Evolutionary conservation across 2,329 filamentous ascomycete genomes (phyloP), one percentile per base, ranked within the genome.

Genomic region (Colletotrichum camelliae): DNA sequence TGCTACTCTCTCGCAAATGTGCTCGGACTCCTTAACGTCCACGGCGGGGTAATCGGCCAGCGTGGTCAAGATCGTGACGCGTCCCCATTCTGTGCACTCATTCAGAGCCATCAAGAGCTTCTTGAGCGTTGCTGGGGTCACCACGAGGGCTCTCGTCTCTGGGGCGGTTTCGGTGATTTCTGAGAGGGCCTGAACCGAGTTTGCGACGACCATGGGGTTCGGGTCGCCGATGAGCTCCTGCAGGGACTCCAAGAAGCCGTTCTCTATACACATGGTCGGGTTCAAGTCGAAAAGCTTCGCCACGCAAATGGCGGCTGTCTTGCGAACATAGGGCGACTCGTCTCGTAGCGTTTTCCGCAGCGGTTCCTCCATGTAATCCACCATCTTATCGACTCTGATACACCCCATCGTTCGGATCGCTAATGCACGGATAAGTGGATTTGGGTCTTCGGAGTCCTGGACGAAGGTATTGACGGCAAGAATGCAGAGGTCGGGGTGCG

Each of bases 361-460:
- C 16, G 97, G 97, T 82, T 99, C 97, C 85, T 98, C 97, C 96
- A 99, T 98, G 85, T 99, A 99, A 84, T 99, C 97, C 79, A 98
- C 95, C 95, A 99, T 99, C 86, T 99, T 99, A 80, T 98, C 97
- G 72, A 99, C 97, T 72, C 97, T 90, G 81, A 99, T 98, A 83
- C 97, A 98, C 55, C 97, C 97, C 97, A 99, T 99, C 39, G 97
- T 99, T 81, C 97, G 92, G 84, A 99, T 98, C 71, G 97, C 97
- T 67, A 99, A 90, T 67, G 97, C 97, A 89, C 97, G 91, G 81
- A 99, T 95, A 29, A 99, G 91, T 16, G 97, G 97, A 82, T 99
- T 99, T 58, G 97, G 97, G 82, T 99, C 97, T 91, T 99, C 97
- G 18, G 97, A 97, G 85, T 99, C 97, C 90, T 99, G 97, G 7